phyloP scores from a whole-genome alignment of 2,329 filamentous ascomycete species.

The Lachnellula willkommii region DNA sequence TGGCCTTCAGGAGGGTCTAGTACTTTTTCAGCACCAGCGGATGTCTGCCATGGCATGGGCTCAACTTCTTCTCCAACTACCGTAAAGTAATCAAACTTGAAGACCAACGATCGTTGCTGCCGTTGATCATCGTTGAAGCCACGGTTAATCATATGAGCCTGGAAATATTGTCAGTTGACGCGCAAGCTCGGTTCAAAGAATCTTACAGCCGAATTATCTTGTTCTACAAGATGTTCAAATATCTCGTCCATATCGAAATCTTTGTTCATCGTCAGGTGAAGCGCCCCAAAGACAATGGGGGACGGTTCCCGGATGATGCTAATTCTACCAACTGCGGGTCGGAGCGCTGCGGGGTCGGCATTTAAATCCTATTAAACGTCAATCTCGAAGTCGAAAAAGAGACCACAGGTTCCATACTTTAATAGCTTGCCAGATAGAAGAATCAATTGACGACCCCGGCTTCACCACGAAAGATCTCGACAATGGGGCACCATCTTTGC shows the following conservation, averaged over 20 bases:
- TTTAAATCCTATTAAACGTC: slow-evolving; percentile 21
- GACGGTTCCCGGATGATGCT: slow-evolving; percentile 54
- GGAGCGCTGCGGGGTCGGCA: slow-evolving; percentile 12
- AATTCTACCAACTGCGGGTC: slow-evolving; percentile 22
- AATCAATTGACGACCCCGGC: slow-evolving; percentile 21
- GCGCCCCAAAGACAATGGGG: slow-evolving; percentile 52
- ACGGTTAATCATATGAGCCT: slow-evolving; percentile 18
- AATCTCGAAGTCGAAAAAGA: neutral
- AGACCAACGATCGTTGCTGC: slow-evolving; percentile 54
- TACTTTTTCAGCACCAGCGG: slow-evolving; percentile 37
- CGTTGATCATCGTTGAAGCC: slow-evolving; percentile 33
- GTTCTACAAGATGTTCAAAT: slow-evolving; percentile 48
- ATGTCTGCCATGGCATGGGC: slow-evolving; percentile 55
- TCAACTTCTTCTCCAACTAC: slow-evolving; percentile 50
- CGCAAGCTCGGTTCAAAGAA: neutral
- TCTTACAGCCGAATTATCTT: slow-evolving; percentile 39
- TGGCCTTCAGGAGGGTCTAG: slow-evolving; percentile 42
- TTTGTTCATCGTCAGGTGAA: slow-evolving; percentile 52
- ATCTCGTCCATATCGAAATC: slow-evolving; percentile 60
- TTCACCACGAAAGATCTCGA: slow-evolving; percentile 18
- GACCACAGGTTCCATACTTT: slow-evolving; percentile 9
- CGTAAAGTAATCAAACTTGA: slow-evolving; percentile 62
- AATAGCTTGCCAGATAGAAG: slow-evolving; percentile 23
- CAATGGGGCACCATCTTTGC: slow-evolving; percentile 23
- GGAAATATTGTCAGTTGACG: slow-evolving; percentile 20